phyloP scores from a whole-genome alignment of 495 filamentous ascomycete species.

The Penicillium bialowiezense region DNA sequence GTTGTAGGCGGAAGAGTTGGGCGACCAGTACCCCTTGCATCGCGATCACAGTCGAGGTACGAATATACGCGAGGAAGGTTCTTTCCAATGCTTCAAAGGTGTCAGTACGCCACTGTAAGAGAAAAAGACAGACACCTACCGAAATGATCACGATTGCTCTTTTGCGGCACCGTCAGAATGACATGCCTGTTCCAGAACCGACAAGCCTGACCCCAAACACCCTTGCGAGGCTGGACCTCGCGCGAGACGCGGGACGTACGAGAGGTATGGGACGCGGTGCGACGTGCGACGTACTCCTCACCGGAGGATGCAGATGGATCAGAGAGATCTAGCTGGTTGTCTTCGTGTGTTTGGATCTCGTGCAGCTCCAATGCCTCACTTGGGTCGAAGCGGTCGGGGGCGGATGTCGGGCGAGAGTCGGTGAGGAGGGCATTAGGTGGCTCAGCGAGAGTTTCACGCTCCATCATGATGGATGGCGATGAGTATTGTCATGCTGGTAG shows the following conservation, averaged over 20 bases:
- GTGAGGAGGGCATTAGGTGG: constrained; percentile 6
- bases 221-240: constrained; percentile 20
- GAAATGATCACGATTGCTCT: constrained; percentile 46
- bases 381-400: constrained; percentile 11
- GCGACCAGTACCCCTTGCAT: constrained; percentile 65
- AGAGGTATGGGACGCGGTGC: constrained; percentile 20
- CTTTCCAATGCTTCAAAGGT: constrained; percentile 63
- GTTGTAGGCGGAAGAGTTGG: constrained; percentile 69
- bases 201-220: constrained; percentile 21
- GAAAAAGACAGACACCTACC: constrained; percentile 22
- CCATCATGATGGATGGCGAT: constrained; percentile 7
- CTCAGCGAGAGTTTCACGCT: not conserved
- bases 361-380: constrained; percentile 32
- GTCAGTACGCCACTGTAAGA: not conserved
- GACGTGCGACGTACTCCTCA: constrained; percentile 30
- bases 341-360: constrained; percentile 25
- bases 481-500: not conserved
- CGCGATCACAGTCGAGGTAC: constrained; percentile 66
- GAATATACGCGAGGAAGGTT: constrained; percentile 75
- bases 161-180: constrained; percentile 39
- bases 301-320: constrained; percentile 32
- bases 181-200: constrained; percentile 42
- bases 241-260: constrained; percentile 1
- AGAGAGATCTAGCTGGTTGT: constrained; percentile 20
- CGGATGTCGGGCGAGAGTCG: constrained; percentile 24